Percentiles rank a stretch among this genome's conserved stretches.
Conservation (phyloP, 768 basidiomycete genomes). For the Glaciozyma martinii region DNA sequence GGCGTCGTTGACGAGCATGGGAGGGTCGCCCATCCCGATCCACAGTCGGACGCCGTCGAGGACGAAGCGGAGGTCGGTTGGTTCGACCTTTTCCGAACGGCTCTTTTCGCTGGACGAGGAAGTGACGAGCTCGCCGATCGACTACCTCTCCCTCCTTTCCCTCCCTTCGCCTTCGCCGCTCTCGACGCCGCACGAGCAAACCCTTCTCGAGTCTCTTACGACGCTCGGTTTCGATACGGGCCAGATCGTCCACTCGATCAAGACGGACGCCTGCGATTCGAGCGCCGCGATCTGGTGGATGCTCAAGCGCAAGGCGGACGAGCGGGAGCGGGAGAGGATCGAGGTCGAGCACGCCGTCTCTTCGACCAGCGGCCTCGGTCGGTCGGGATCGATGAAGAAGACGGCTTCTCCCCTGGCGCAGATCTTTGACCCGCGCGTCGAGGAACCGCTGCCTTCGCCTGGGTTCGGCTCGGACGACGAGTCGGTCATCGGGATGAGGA, state of each 20-base stretch:
- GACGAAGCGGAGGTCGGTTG: slow-evolving; percentile 91
- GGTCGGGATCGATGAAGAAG: neutral
- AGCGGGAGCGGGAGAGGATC: slow-evolving; percentile 42
- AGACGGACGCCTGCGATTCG: slow-evolving; percentile 83
- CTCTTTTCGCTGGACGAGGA: slow-evolving; percentile 29
- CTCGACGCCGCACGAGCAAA: slow-evolving; percentile 68
- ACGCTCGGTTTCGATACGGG: slow-evolving; percentile 80
- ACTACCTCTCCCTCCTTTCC: slow-evolving; percentile 40
- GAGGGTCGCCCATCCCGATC: slow-evolving; percentile 44
- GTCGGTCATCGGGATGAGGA: neutral
- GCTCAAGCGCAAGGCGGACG: slow-evolving; percentile 69
- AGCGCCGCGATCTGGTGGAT: slow-evolving; percentile 95
- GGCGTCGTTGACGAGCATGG: slow-evolving; percentile 41
- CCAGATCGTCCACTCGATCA: slow-evolving; percentile 89
- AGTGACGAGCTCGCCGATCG: slow-evolving; percentile 39
- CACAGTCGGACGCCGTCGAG: slow-evolving; percentile 75
- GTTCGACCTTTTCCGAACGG: slow-evolving; percentile 54
- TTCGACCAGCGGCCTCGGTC: neutral
- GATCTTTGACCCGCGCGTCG: too few relatives aligned
- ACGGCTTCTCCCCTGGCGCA: neutral
- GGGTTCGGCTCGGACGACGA: too few relatives aligned
- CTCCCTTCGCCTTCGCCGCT: slow-evolving; percentile 75
- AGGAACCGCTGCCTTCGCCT: too few relatives aligned
- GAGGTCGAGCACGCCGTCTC: slow-evolving; percentile 30
- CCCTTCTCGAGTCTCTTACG: slow-evolving; percentile 52